Conservation (phyloP, 106 monocot genomes). For the Ottelia alismoides region DNA sequence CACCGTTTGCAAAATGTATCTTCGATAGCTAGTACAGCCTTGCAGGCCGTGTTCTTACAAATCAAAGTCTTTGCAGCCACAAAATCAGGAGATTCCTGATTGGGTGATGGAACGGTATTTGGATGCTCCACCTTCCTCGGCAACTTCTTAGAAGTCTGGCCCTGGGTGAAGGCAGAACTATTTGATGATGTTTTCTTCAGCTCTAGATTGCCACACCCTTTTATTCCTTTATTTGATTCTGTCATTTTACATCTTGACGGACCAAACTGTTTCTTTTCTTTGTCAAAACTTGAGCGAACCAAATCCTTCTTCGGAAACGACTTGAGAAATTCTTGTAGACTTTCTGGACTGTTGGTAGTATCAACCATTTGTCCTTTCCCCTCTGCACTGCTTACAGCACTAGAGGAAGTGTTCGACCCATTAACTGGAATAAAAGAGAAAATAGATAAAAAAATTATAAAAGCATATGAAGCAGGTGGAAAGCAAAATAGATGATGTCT, state of each 20-base stretch:
- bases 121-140: conserved; percentile 52
- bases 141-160: conserved; percentile 25
- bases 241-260: conserved; percentile 35
- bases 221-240: conserved; percentile 24
- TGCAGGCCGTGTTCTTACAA: conserved; percentile 54
- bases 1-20: conserved; percentile 55
- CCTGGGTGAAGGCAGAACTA: conserved; percentile 6
- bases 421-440: conserved; percentile 2
- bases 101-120: conserved; percentile 8
- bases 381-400: conserved; percentile 36
- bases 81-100: conserved; percentile 5
- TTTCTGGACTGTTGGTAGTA: conserved; percentile 15
- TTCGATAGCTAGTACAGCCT: conserved; percentile 21
- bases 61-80: conserved; percentile 21
- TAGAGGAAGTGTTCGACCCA: conserved; percentile 21
- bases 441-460: too few species aligned
- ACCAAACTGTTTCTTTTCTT: conserved; percentile 20
- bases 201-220: conserved; percentile 2
- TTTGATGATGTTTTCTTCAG: conserved; percentile 1
- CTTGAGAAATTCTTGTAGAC: conserved; percentile 31
- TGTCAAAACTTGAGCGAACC: conserved; percentile 21
- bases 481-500: too few species aligned
- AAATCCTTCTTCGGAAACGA: conserved; percentile 33
- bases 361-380: conserved; percentile 22
- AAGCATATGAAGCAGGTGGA: too few species aligned